phyloP scores from a whole-genome alignment of 2,329 filamentous ascomycete genomes.

The Xenoacremonium recifei region DNA sequence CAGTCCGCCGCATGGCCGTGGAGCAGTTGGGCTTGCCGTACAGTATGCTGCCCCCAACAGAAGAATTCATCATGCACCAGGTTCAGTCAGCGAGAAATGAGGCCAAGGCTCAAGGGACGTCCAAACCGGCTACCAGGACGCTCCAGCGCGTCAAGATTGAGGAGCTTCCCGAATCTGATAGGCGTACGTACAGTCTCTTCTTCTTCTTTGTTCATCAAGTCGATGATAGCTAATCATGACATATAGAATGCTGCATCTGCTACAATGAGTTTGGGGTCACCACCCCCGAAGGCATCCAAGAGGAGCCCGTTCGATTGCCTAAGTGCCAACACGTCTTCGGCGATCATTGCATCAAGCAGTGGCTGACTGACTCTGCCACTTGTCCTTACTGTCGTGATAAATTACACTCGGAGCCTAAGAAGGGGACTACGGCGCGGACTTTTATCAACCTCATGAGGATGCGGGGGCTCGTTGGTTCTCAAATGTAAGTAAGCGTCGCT shows the following conservation, averaged over 20 bases:
- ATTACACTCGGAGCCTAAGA: conserved; percentile 48
- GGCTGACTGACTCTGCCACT: conserved; percentile 61
- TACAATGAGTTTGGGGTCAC: conserved; percentile 60
- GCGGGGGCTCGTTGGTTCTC: conserved; percentile 18
- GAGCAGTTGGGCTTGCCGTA: no score
- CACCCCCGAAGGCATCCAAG: conserved; percentile 57
- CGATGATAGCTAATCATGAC: no score
- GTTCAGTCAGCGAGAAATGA: background rate
- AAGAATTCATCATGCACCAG: no score
- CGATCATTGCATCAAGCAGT: conserved; percentile 63
- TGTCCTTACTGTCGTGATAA: conserved; percentile 66
- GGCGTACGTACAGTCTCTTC: conserved; percentile 38
- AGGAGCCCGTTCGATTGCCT: conserved; percentile 57
- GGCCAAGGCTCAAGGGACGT: conserved; percentile 47
- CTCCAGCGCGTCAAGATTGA: conserved; percentile 46
- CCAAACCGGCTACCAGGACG: conserved; percentile 43
- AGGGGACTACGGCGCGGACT: conserved; percentile 19
- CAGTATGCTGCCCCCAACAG: no score
- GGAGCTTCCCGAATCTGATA: conserved; percentile 45
- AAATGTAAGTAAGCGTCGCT: no score
- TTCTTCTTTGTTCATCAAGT: no score
- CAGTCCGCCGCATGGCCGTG: no score
- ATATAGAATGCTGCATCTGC: conserved; percentile 60
- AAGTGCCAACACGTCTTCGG: conserved; percentile 65
- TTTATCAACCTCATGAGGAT: conserved; percentile 33